phyloP scores from a whole-genome alignment of 768 basidiomycete species.

The Leccinum incarnatum region DNA sequence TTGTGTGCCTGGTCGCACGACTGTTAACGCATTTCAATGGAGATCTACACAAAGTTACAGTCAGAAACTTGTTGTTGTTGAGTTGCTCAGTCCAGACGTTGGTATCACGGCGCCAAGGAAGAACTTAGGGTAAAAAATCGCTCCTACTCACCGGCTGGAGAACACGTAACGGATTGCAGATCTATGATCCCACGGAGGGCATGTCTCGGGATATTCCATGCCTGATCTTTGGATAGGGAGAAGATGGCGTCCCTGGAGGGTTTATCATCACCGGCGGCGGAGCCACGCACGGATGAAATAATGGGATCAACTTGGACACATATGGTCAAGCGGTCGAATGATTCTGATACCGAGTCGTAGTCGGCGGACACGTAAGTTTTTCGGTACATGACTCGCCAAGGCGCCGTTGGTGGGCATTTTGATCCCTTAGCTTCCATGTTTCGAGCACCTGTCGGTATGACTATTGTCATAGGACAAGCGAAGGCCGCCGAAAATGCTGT shows the following conservation, averaged over 20 bases:
- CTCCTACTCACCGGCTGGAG: neutral
- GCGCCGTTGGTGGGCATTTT: neutral
- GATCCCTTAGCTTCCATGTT: neutral
- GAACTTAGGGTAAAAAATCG: neutral
- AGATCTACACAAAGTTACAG: neutral
- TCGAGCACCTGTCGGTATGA: neutral
- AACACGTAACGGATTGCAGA: neutral
- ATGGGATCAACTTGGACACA: neutral
- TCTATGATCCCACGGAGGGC: neutral
- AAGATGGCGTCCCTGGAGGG: neutral
- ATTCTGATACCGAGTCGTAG: neutral
- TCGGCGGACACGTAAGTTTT: no score
- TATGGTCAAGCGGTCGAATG: neutral
- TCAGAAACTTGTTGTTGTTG: neutral
- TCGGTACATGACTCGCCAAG: neutral
- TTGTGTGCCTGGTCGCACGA: neutral
- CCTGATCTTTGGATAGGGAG: neutral
- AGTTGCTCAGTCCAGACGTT: neutral
- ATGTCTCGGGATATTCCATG: neutral
- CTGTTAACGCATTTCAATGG: slow-evolving; percentile 1
- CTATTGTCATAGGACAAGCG: neutral
- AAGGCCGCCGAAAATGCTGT: neutral
- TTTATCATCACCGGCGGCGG: neutral
- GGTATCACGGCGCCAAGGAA: neutral
- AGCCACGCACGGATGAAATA: neutral